Evolutionary conservation across 2,329 filamentous ascomycete genomes (phyloP).

Genomic region (Penicillium hordei): DNA sequence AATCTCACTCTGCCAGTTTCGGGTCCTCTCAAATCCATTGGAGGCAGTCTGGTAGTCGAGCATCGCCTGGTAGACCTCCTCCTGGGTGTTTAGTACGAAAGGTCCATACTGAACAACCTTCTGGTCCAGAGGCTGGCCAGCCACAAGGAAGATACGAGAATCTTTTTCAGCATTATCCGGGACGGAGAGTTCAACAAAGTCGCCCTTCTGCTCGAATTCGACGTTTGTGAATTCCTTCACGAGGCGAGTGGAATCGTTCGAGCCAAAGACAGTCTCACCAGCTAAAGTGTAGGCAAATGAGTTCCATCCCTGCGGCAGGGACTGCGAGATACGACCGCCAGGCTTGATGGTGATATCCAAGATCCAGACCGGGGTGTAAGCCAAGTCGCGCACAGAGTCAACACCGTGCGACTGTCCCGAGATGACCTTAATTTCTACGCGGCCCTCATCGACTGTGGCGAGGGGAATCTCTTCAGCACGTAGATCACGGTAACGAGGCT

Average conservation of each 20-base stretch:
- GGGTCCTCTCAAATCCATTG: constrained; percentile 78
- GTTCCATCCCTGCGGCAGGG: constrained; percentile 79
- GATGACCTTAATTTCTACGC: constrained; percentile 84
- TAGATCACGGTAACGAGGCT: constrained; percentile 89
- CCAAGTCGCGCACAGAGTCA: constrained; percentile 83
- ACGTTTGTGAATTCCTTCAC: constrained; percentile 74
- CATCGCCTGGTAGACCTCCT: constrained; percentile 74
- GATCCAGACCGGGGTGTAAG: constrained; percentile 97
- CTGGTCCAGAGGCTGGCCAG: constrained; percentile 77
- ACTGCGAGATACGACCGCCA: constrained; percentile 73
- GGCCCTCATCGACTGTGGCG: constrained; percentile 68
- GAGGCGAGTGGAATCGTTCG: constrained; percentile 36
- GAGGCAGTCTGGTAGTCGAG: constrained; percentile 69
- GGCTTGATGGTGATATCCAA: constrained; percentile 79
- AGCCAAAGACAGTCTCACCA: constrained; percentile 66
- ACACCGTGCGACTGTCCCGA: constrained; percentile 80
- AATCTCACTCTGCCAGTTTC: constrained; percentile 82
- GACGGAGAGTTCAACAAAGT: constrained; percentile 71
- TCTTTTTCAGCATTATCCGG: constrained; percentile 61
- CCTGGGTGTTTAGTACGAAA: constrained; percentile 72
- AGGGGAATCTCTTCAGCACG: constrained; percentile 74
- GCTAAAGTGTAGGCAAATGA: constrained; percentile 84
- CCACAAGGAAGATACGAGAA: constrained; percentile 62
- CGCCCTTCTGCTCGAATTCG: constrained; percentile 78
- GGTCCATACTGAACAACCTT: constrained; percentile 80